Evolutionary conservation across 2,329 filamentous ascomycete genomes (phyloP).

Genomic region (Keithomyces neogunnii): DNA sequence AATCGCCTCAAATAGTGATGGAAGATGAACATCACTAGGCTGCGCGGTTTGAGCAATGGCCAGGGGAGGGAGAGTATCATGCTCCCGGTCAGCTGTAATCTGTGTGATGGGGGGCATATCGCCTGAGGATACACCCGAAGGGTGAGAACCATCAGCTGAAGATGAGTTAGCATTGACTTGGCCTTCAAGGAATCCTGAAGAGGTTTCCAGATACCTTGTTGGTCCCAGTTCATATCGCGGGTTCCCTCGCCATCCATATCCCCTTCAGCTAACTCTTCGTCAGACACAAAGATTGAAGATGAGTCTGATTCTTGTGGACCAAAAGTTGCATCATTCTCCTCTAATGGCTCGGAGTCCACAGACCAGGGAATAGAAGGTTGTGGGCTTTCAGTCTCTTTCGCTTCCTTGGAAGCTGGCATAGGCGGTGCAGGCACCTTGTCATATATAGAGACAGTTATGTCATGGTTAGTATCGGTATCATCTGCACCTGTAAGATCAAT

Average conservation of each 20-base stretch:
- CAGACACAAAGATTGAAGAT: background rate
- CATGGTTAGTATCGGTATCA: background rate
- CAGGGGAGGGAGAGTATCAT: background rate
- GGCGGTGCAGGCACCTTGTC: background rate
- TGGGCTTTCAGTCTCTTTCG: background rate
- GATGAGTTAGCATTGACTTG: background rate
- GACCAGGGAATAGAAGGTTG: background rate
- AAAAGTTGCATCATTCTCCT: background rate
- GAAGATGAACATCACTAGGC: background rate
- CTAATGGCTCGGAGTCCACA: background rate
- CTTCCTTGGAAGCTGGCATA: background rate
- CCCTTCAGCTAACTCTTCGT: background rate
- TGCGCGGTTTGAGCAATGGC: background rate
- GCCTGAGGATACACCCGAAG: too few relatives aligned
- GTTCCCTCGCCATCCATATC: background rate
- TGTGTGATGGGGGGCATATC: background rate
- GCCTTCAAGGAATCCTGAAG: background rate
- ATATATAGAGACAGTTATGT: background rate
- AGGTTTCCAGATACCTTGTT: background rate
- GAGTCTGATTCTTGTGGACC: background rate
- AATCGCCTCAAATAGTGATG: background rate
- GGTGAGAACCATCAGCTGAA: background rate
- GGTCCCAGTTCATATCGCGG: background rate
- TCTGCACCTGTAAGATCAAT: constrained; percentile 15
- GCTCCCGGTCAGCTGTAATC: background rate